Conservation (phyloP, 108 stramenopile species). For the Fragilariopsis cylindrus region DNA sequence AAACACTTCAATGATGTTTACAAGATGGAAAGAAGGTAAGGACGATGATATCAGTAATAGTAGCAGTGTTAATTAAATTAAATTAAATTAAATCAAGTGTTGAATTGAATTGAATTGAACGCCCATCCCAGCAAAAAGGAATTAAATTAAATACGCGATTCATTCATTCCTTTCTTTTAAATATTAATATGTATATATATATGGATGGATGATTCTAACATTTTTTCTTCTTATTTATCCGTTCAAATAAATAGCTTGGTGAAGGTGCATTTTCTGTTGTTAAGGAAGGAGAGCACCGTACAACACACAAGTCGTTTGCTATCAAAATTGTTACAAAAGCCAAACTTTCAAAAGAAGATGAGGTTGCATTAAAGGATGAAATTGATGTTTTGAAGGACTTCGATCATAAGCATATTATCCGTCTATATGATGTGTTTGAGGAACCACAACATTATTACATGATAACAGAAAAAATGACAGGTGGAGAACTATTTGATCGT, state of each 20-base stretch:
- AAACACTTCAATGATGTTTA: constrained; percentile 58
- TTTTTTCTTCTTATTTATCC: too few relatives aligned
- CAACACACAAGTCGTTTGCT: constrained; percentile 60
- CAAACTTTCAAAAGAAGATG: constrained; percentile 82
- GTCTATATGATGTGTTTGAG: constrained; percentile 90
- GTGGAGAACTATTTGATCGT: constrained; percentile 93
- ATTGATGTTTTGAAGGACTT: constrained; percentile 61
- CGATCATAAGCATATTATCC: constrained; percentile 69
- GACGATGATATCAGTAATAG: too few relatives aligned
- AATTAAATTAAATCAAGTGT: background rate
- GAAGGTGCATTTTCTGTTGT: constrained; percentile 84
- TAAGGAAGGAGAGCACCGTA: constrained; percentile 54
- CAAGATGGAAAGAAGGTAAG: constrained; percentile 58
- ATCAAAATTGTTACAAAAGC: constrained; percentile 85
- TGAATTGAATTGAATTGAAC: background rate
- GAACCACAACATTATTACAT: constrained; percentile 84
- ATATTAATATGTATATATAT: too few relatives aligned
- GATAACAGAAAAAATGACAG: constrained; percentile 86
- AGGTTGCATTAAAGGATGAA: constrained; percentile 80
- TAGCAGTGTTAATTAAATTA: constrained; percentile 4
- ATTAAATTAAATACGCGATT: background rate
- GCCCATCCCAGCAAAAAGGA: background rate
- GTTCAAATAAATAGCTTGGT: constrained; percentile 53
- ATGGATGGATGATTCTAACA: too few relatives aligned
- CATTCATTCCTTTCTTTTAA: background rate